These are phyloP conservation scores for Blastomyces parvus DNA, from an alignment of 2,329 filamentous ascomycete genomes.

Conservation along the genomic window DNA sequence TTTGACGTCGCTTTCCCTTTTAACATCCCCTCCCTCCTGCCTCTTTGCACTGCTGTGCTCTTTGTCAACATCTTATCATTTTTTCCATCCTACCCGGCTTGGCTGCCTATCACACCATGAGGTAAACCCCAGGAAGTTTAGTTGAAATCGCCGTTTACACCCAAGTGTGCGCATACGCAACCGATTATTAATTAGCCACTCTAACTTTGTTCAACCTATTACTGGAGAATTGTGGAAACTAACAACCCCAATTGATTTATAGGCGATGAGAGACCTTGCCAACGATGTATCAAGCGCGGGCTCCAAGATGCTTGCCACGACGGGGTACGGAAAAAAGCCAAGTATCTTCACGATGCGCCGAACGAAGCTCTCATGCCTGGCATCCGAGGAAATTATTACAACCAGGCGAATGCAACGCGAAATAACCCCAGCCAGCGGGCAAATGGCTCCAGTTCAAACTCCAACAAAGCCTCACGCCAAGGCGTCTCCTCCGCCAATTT, in stretches of 20 bases:
- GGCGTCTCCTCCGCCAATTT: conserved; percentile 33
- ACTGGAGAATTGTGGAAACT: conserved; percentile 14
- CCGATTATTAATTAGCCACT: not conserved
- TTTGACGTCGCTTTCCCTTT: not conserved
- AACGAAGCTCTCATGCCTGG: conserved; percentile 83
- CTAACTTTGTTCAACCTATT: not conserved
- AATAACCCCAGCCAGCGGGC: conserved; percentile 26
- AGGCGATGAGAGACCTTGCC: conserved; percentile 94
- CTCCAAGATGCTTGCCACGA: conserved; percentile 89
- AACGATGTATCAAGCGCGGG: conserved; percentile 86
- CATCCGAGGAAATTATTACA: conserved; percentile 57
- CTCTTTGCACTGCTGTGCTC: not conserved
- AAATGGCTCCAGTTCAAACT: conserved; percentile 21
- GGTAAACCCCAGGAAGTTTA: not conserved
- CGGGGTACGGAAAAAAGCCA: conserved; percentile 95
- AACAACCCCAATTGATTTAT: conserved; percentile 24
- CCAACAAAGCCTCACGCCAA: conserved; percentile 29
- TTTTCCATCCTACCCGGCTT: not conserved
- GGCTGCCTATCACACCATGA: not conserved
- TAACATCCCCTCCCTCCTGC: not conserved
- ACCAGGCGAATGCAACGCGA: conserved; percentile 34
- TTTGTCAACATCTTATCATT: not conserved
- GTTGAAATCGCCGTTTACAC: not conserved
- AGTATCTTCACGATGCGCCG: conserved; percentile 94
- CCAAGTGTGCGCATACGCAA: not conserved